A percentile compares a stretch with the other conserved stretches of the same genome.
Evolutionary conservation across 2,329 filamentous ascomycete species (phyloP).

Genomic region (Penicillium brevicompactum): DNA sequence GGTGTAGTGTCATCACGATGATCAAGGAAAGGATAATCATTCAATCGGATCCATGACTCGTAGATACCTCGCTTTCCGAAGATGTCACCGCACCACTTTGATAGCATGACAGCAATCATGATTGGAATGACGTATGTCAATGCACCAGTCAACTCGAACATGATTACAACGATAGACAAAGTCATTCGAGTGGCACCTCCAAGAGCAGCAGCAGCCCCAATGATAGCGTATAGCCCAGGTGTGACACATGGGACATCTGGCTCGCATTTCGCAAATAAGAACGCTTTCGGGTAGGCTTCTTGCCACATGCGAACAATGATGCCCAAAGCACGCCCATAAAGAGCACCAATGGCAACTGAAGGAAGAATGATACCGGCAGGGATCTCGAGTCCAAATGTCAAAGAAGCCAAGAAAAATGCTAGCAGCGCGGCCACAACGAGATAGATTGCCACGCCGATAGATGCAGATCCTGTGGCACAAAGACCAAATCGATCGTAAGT

Average conservation of each 20-base stretch:
- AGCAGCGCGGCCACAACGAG: conserved; percentile 79
- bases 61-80: conserved; percentile 94
- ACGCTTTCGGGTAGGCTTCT: conserved; percentile 71
- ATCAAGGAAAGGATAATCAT: conserved; percentile 93
- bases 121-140: conserved; percentile 96
- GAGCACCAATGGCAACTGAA: conserved; percentile 91
- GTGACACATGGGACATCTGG: conserved; percentile 87
- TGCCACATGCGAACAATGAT: conserved; percentile 90
- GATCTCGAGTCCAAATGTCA: conserved; percentile 93
- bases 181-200: conserved; percentile 95
- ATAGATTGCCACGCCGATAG: conserved; percentile 78
- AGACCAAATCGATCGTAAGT: conserved; percentile 86
- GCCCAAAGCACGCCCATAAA: conserved; percentile 85
- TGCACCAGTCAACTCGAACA: conserved; percentile 97
- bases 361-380: conserved; percentile 95
- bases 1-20: conserved; percentile 78
- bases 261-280: conserved; percentile 78
- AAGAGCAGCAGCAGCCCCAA: conserved; percentile 91
- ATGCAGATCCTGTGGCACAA: conserved; percentile 83
- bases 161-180: conserved; percentile 97
- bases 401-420: conserved; percentile 79
- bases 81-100: conserved; percentile 97
- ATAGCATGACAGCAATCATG: conserved; percentile 98
- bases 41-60: conserved; percentile 95
- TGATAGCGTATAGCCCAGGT: conserved; percentile 93